A percentile compares a stretch with the other conserved stretches of the same genome.
phyloP scores from a whole-genome alignment of 2,329 filamentous ascomycete genomes.

The Ophiostoma himal-ulmi region DNA sequence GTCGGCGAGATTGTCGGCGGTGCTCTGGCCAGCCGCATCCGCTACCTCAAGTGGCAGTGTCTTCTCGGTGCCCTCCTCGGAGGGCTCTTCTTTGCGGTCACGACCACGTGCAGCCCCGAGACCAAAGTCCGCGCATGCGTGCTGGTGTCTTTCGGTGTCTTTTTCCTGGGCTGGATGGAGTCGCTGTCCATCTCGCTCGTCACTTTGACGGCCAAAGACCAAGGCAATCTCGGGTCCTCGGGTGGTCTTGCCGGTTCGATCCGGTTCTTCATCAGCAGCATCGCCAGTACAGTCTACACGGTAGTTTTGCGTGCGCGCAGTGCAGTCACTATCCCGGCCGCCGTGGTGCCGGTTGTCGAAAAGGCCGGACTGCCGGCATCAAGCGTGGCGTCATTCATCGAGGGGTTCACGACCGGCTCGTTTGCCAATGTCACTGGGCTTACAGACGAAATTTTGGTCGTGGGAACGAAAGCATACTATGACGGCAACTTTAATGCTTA shows the following conservation, averaged over 20 bases:
- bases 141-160: constrained; percentile 32
- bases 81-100: neutral
- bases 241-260: constrained; percentile 36
- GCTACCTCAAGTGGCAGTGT: neutral
- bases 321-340: constrained; percentile 21
- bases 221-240: constrained; percentile 35
- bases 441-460: neutral
- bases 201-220: constrained; percentile 33
- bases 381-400: neutral
- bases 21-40: constrained; percentile 29
- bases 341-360: neutral
- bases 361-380: neutral
- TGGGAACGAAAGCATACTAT: neutral
- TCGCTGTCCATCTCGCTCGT: constrained; percentile 34
- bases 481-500: constrained; percentile 15
- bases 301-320: constrained; percentile 34
- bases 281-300: constrained; percentile 34
- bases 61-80: neutral
- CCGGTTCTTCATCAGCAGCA: constrained; percentile 34
- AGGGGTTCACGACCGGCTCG: neutral
- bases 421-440: neutral
- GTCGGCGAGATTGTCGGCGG: constrained; percentile 30
- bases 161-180: constrained; percentile 36
- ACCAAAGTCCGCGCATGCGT: constrained; percentile 19
- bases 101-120: neutral